A percentile compares a stretch with the other conserved stretches of the same genome.
phyloP scores from a whole-genome alignment of 257 asterid species.

The Fraxinus cuspidata region DNA sequence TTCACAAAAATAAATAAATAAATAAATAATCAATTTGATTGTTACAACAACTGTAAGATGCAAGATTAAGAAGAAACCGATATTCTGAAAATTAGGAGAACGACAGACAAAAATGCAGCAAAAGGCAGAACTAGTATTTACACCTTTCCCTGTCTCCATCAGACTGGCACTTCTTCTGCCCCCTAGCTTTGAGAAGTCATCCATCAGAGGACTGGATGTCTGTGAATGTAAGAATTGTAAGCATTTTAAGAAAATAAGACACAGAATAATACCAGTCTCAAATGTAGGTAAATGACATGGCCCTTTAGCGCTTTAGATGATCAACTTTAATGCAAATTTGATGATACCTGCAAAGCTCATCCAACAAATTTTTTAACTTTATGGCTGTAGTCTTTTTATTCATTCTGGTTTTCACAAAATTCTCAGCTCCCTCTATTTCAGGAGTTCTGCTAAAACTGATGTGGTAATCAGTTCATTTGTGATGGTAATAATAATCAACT shows the following conservation, averaged over 20 bases:
- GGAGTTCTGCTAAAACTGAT: neutral
- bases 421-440: neutral
- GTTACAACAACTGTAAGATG: neutral
- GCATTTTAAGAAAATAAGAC: slow-evolving; percentile 17
- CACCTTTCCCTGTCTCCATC: slow-evolving; percentile 72
- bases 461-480: neutral
- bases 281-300: neutral
- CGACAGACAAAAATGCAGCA: slow-evolving; percentile 3
- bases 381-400: neutral
- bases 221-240: slow-evolving; percentile 37
- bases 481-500: neutral
- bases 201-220: slow-evolving; percentile 58
- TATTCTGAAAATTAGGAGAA: slow-evolving; percentile 12
- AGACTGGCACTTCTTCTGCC: slow-evolving; percentile 61
- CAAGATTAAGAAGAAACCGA: neutral
- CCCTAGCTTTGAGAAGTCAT: slow-evolving; percentile 65
- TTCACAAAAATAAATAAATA: neutral
- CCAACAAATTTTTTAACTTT: neutral
- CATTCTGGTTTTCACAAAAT: neutral
- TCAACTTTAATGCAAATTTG: slow-evolving; percentile 8
- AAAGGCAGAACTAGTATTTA: slow-evolving; percentile 19
- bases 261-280: neutral
- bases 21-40: neutral
- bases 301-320: neutral
- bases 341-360: neutral